Base-by-base conservation (phyloP, 352 stramenopile genomes). In the Pythium guiyangense region DNA sequence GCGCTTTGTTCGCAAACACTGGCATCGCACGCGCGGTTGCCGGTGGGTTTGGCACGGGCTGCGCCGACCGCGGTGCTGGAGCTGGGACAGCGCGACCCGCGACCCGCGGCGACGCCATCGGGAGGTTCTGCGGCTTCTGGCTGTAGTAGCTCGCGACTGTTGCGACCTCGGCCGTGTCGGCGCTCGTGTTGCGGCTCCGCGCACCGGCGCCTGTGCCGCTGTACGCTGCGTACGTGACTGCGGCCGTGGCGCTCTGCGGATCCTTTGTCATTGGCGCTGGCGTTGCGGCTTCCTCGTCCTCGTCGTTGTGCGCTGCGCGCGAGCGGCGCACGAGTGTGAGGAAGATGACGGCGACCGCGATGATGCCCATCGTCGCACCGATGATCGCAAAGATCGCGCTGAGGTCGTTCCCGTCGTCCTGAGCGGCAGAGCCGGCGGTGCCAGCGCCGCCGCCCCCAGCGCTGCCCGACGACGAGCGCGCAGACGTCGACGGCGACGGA, bases 311-410 rank as follows among this genome's bases (percentile, higher is more conserved):
- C 17, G 75, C 70, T 1, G 75, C 70, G n/a, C 77, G 79, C 37
- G 80, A 90, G 45, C 80, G 80, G 47, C 80, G 80, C 58, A 90
- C 80, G 22, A 90, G 74, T 42, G 77, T 85, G 44, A 90, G 64
- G 63, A 90, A 90, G 45, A 90, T 90, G 3, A 90, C 71, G 18
- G 73, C 80, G 11, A 90, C 80, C 12, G 80, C 80, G 60, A 90
- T 88, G n/a, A 90, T 77, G 47, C 80, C 80, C 40, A 90, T 90
- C 2, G 80, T 78, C 15, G 77, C 80, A 14, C 80, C 80, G 40
- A 90, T 85, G 52, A 90, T 90, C 14, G 71, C 80, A 35, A 90
- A 90, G 37, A 90, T 73, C 52, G 88, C 74, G 44, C 71, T 88
- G 77, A 88, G 84, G 60, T 88, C 77, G 14, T 75, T 70, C 25